Evolutionary conservation across 805 yeast genomes (phyloP), one percentile per base, ranked within the genome.

Genomic region (Groenewaldozyma salmanticensis): DNA sequence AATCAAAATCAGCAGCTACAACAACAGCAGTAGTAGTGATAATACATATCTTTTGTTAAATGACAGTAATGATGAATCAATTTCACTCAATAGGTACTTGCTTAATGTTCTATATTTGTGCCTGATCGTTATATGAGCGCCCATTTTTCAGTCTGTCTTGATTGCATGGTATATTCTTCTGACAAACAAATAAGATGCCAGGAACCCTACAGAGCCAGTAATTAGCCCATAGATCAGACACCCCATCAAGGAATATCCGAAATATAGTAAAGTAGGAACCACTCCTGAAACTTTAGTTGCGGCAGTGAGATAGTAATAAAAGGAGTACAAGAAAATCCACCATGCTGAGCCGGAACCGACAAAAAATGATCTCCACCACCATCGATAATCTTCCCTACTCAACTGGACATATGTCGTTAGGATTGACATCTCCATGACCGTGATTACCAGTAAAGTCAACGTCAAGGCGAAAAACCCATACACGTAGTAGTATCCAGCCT

Each of bases 311-410:
- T 75, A 73, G 57, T 86, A 84, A 54, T 80, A 81, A 17, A 80
- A 52, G 4, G 90, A 73, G 57, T 82, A 85, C 5, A 67, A 58
- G 48, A 75, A 75, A 43, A 86, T 68, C 61, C 81, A 84, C 68
- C 79, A 67, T 22, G 86, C 85, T 37, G 83, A 72, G 43, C 88
- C 76, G 3, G 75, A 65, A 3, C 94, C 84, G 21, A 78, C 74
- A 40, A 75, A 58, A 59, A 84, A 85, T 9, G 86, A 67, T 49
- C 79, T 69, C 95, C 95, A 85, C 55, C 83, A 84, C 95, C 95
- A 87, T 49, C 70, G 64, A 38, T 74, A 72, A 53, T 66, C 72
- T 38, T 71, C 74, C 49, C 72, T 64, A 18, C 68, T 67, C 52
- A 85, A 66, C 34, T 80, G 70, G 33, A 81, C 55, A 53, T 80